Base-by-base conservation (phyloP, 768 basidiomycete genomes). In the Brasilioporus rufonigricans region DNA sequence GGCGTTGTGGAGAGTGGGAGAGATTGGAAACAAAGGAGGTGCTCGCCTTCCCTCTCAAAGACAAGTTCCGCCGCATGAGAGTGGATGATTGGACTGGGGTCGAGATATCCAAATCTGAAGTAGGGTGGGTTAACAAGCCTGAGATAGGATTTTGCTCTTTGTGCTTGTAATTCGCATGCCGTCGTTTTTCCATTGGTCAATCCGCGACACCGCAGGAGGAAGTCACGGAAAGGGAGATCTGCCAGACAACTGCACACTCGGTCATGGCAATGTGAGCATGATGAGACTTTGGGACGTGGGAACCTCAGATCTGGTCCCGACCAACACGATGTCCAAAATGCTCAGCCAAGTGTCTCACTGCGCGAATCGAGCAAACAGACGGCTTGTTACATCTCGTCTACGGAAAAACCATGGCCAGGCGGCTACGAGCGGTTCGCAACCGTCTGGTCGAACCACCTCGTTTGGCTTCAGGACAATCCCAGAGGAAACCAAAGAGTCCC, bases 381-480 rank as follows among this genome's bases (percentile, higher is more conserved):
- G 19, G 50, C 53, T 50, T 40, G 29, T 48, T 18, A 47, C 49
- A 19, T 58, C 55, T 46, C 19, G 61, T n/a, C 14, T 59, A 8
- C 66, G 66, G 29, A 51, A 44, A 50, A 69, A 62, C 44, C 69
- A 71, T 57, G 61, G 53, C 7, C 59, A 59, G 40, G 50, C 57
- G 16, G 36, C 44, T 3, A 39, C 52, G 23, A 31, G 35, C 38
- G 35, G 36, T 12, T 55, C 68, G 4, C 54, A 60, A 26, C 40
- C 58, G n/a, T 59, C 70, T 14, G 50, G 56, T 53, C 72, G 69
- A 32, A 89, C 87, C 6, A 79, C 93, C 0, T 96, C 97, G 32
- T 99, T 99, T 70, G 97, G 97, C 26, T 99, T 93, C 80, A 82
- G 79, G 71, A 90, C 87, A 8, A 86, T 99, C 3, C 89, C 89